Conservation (phyloP, 306 rosid genomes). For the Cajanus cajan region DNA sequence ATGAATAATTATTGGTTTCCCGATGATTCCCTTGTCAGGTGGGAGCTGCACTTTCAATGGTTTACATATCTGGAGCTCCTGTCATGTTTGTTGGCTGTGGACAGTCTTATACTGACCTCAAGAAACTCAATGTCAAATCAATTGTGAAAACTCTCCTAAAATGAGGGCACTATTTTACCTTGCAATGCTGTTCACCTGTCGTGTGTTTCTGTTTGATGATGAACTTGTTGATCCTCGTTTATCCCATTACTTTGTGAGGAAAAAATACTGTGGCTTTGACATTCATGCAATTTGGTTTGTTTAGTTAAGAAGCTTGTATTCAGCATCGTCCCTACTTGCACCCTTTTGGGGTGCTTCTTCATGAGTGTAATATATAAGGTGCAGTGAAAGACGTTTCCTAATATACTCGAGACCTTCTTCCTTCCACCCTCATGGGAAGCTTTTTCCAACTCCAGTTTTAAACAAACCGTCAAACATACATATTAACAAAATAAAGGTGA, state of each 20-base stretch:
- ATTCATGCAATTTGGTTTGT: constrained; percentile 19
- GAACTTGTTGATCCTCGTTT: constrained; percentile 11
- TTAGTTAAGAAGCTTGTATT: not conserved
- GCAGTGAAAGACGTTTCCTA: not conserved
- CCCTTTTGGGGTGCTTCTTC: not conserved
- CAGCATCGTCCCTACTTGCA: not conserved
- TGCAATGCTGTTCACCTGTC: constrained; percentile 17
- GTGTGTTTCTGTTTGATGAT: constrained; percentile 31
- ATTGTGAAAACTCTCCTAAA: constrained; percentile 80
- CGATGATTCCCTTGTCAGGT: constrained; percentile 45
- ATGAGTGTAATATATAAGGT: not conserved
- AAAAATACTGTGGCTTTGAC: constrained; percentile 29
- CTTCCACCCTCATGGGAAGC: too few relatives aligned
- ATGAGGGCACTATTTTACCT: constrained; percentile 31
- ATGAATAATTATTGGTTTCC: constrained; percentile 18
- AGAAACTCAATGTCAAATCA: constrained; percentile 79
- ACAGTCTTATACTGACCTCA: constrained; percentile 86
- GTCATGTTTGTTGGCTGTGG: constrained; percentile 95
- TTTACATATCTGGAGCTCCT: constrained; percentile 86
- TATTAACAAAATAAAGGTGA: too few relatives aligned
- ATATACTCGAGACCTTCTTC: not conserved
- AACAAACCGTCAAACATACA: too few relatives aligned
- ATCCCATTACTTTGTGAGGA: constrained; percentile 6
- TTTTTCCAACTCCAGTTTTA: too few relatives aligned
- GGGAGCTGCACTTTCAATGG: constrained; percentile 95